A percentile compares a stretch with the other conserved stretches of the same genome.
Conservation (phyloP, 805 yeast genomes). For the Isabelozyma heimii region DNA sequence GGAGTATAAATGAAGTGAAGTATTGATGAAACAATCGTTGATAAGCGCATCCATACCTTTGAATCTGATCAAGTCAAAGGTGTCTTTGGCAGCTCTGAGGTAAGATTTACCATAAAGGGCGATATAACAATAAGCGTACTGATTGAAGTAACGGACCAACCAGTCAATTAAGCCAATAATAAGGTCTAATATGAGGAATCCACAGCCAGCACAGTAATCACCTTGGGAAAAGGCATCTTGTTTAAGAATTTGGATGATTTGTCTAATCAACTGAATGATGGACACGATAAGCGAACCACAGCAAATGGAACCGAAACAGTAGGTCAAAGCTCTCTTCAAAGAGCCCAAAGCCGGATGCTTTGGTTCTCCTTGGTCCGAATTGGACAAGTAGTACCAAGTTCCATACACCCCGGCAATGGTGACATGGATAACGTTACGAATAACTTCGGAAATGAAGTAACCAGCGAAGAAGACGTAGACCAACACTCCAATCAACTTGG, state of each 20-base stretch:
- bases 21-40: constrained; percentile 78
- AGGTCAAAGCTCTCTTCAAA: constrained; percentile 74
- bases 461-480: constrained; percentile 81
- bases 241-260: constrained; percentile 50
- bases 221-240: constrained; percentile 52
- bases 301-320: constrained; percentile 87
- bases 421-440: constrained; percentile 76
- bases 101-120: constrained; percentile 86
- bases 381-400: constrained; percentile 83
- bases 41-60: constrained; percentile 84
- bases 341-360: constrained; percentile 78
- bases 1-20: constrained; percentile 76
- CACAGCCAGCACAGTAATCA: constrained; percentile 51
- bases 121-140: constrained; percentile 82
- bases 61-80: constrained; percentile 72
- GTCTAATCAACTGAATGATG: constrained; percentile 64
- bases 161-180: constrained; percentile 68
- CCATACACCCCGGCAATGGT: constrained; percentile 84
- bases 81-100: constrained; percentile 71
- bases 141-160: constrained; percentile 82
- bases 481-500: constrained; percentile 65
- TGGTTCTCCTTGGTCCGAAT: constrained; percentile 77
- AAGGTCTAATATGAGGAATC: constrained; percentile 54
- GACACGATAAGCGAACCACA: constrained; percentile 78
- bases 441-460: constrained; percentile 77